Percentiles rank a stretch among this genome's conserved stretches.
These are phyloP conservation scores for Stachybotrys chartarum DNA, from an alignment of 2,329 filamentous ascomycete species.

Conservation along the genomic window DNA sequence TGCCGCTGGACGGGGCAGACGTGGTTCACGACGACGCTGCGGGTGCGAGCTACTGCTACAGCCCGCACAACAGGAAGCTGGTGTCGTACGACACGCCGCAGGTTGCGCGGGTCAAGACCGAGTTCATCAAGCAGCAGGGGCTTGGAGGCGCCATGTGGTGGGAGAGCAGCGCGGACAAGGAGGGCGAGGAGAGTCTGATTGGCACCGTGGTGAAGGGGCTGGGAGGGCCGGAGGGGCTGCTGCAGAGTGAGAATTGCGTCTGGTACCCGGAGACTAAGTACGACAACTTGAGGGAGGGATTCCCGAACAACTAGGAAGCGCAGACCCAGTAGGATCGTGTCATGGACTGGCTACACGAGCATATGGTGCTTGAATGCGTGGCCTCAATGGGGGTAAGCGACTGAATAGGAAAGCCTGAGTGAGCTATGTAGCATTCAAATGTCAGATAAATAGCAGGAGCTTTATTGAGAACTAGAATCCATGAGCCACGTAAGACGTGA, in stretches of 20 bases:
- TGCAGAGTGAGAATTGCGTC: constrained; percentile 51
- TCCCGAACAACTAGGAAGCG: constrained; percentile 33
- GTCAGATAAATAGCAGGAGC: too few species aligned
- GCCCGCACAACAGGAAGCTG: constrained; percentile 54
- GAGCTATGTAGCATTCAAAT: too few species aligned
- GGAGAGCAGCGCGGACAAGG: constrained; percentile 77
- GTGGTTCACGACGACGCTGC: constrained; percentile 57
- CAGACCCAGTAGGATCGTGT: too few species aligned
- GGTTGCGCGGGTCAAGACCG: constrained; percentile 62
- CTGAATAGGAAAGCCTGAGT: too few species aligned
- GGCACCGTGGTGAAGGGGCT: constrained; percentile 52
- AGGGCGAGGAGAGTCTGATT: constrained; percentile 60
- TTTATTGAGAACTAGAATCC: too few species aligned
- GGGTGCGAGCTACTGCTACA: constrained; percentile 73
- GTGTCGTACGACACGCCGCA: constrained; percentile 71
- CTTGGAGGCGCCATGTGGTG: constrained; percentile 97
- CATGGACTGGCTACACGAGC: too few species aligned
- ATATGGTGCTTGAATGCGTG: too few species aligned
- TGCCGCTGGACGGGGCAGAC: constrained; percentile 61
- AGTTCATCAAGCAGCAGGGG: constrained; percentile 57
- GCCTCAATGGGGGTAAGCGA: too few species aligned
- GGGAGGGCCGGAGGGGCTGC: constrained; percentile 44
- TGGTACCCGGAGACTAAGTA: constrained; percentile 61
- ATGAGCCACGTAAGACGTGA: too few species aligned
- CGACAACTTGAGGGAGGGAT: constrained; percentile 58